Evolutionary conservation across 2,329 filamentous ascomycete species (phyloP).

Genomic region (Orbilia ellipsospora): DNA sequence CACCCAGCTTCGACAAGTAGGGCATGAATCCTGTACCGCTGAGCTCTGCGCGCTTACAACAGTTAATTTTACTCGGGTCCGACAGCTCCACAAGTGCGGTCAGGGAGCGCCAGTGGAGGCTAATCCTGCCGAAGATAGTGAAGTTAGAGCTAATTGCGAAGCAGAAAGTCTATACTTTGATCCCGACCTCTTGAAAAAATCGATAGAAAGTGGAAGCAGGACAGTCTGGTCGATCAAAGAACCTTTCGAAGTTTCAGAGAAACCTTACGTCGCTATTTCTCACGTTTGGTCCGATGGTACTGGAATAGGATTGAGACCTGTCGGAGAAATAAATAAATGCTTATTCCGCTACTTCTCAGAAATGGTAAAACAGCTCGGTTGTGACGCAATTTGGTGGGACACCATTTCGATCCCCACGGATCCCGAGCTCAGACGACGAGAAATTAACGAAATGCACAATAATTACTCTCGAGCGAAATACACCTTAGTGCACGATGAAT

Average conservation of each 20-base stretch:
- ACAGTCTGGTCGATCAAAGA: slow-evolving; percentile 20
- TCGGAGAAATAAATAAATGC: slow-evolving; percentile 59
- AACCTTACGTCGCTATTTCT: slow-evolving; percentile 59
- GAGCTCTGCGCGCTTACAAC: slow-evolving; percentile 11
- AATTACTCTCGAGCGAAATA: slow-evolving; percentile 57
- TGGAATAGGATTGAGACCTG: slow-evolving; percentile 56
- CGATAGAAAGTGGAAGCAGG: slow-evolving; percentile 1
- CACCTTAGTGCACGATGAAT: slow-evolving; percentile 56
- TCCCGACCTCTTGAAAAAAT: slow-evolving; percentile 8
- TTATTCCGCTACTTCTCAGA: slow-evolving; percentile 57
- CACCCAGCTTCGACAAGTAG: slow-evolving; percentile 9
- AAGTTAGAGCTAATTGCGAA: not conserved
- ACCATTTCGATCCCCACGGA: slow-evolving; percentile 58
- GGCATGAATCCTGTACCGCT: slow-evolving; percentile 21
- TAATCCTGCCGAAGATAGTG: too few species aligned
- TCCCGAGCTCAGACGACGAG: slow-evolving; percentile 42
- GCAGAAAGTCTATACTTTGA: slow-evolving; percentile 14
- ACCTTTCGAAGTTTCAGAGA: not conserved
- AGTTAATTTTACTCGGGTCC: slow-evolving; percentile 16
- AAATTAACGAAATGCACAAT: slow-evolving; percentile 59
- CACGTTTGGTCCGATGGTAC: slow-evolving; percentile 61
- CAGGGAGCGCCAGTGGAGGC: not conserved
- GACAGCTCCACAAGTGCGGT: slow-evolving; percentile 26
- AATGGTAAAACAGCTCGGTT: slow-evolving; percentile 50
- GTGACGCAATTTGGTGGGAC: slow-evolving; percentile 60